A percentile compares a stretch with the other conserved stretches of the same genome.
Conservation (phyloP, 176 grass and related monocot species). For the Oryza australiensis region DNA sequence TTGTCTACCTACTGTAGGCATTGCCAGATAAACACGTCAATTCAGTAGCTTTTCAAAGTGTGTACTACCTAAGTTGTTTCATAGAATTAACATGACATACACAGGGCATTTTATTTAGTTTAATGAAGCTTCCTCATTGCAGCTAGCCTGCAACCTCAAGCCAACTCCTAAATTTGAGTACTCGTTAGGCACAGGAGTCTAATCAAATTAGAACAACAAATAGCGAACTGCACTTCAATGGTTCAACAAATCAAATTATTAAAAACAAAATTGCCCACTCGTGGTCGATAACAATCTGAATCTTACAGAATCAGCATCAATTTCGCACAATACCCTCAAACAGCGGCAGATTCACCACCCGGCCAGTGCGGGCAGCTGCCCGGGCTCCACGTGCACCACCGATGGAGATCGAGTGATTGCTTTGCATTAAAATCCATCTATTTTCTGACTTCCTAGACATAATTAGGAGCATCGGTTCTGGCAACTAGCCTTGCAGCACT, state of each 20-base stretch:
- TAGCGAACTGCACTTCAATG: background rate
- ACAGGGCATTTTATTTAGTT: background rate
- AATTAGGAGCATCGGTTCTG: no score
- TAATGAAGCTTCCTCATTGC: background rate
- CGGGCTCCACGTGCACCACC: no score
- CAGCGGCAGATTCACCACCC: no score
- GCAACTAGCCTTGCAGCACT: no score
- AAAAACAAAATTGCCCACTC: background rate
- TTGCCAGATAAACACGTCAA: background rate
- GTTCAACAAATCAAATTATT: background rate
- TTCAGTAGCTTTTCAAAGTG: background rate
- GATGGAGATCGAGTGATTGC: no score
- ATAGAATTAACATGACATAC: background rate
- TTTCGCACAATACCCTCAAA: background rate
- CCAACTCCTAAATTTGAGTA: background rate
- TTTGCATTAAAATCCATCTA: no score
- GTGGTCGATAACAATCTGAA: background rate
- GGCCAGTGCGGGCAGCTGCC: no score
- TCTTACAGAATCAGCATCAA: background rate
- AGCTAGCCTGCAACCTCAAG: background rate
- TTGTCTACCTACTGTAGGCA: background rate
- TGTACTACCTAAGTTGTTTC: background rate
- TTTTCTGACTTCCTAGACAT: no score
- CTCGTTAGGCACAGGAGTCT: background rate
- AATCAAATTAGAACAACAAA: background rate